These are phyloP conservation scores for Aureobasidium sp. DNA, from an alignment of 2,329 filamentous ascomycete genomes.

Conservation along the genomic window DNA sequence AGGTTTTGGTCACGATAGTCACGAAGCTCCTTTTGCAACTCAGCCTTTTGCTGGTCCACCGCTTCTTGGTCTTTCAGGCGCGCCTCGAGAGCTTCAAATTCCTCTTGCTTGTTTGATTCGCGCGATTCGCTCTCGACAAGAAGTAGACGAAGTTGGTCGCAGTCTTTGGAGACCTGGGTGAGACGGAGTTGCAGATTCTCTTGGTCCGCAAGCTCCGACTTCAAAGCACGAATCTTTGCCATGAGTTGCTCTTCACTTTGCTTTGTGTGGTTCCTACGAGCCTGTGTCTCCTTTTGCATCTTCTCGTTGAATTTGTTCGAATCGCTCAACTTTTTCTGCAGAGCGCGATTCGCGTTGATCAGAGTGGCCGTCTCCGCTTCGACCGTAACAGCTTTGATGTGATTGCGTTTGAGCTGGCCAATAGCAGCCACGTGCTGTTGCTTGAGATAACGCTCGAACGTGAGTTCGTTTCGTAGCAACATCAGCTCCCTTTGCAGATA, in stretches of 20 bases:
- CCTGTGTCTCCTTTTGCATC: slow-evolving; percentile 64
- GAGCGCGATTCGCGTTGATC: slow-evolving; percentile 65
- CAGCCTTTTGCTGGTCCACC: slow-evolving; percentile 52
- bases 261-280: slow-evolving; percentile 64
- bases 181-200: slow-evolving; percentile 53
- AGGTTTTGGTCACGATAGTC: slow-evolving; percentile 59
- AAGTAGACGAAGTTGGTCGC: slow-evolving; percentile 53
- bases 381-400: slow-evolving; percentile 67
- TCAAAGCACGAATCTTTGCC: slow-evolving; percentile 57
- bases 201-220: slow-evolving; percentile 58
- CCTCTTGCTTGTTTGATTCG: slow-evolving; percentile 57
- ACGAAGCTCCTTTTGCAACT: slow-evolving; percentile 54
- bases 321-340: slow-evolving; percentile 67
- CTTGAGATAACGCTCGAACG: slow-evolving; percentile 77
- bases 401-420: slow-evolving; percentile 66
- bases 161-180: slow-evolving; percentile 51
- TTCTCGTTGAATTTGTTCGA: slow-evolving; percentile 64
- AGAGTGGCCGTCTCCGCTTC: slow-evolving; percentile 79
- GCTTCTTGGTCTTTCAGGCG: slow-evolving; percentile 54
- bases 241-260: slow-evolving; percentile 70
- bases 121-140: slow-evolving; percentile 63
- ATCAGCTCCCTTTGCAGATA: slow-evolving; percentile 68
- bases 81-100: slow-evolving; percentile 56
- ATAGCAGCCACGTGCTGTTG: slow-evolving; percentile 78
- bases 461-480: slow-evolving; percentile 69